Conservation (phyloP, 352 stramenopile genomes). For the Globisporangium radiosum region DNA sequence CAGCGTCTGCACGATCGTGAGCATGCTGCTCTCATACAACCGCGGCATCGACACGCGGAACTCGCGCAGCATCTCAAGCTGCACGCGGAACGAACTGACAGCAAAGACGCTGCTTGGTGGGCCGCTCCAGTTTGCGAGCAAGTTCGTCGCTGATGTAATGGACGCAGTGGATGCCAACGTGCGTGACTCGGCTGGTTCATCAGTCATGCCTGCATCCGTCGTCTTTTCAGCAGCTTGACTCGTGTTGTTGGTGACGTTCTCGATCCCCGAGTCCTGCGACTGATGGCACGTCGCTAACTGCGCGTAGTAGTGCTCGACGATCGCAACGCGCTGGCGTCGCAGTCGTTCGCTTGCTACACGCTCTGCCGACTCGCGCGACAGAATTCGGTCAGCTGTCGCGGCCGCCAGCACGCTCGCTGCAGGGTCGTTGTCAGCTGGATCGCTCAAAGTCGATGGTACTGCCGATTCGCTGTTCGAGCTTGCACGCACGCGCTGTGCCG, state of each 20-base stretch:
- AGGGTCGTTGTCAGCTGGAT: constrained; percentile 16
- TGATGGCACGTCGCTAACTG: constrained; percentile 14
- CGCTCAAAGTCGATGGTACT: neutral
- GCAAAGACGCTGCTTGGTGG: constrained; percentile 35
- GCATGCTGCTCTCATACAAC: constrained; percentile 45
- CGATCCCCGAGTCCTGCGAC: neutral
- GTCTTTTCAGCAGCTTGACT: neutral
- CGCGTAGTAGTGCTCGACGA: constrained; percentile 35
- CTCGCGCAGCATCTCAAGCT: constrained; percentile 61
- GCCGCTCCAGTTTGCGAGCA: constrained; percentile 15
- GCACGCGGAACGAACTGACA: constrained; percentile 47
- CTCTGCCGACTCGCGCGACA: constrained; percentile 33
- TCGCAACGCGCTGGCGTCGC: constrained; percentile 25
- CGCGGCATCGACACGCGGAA: constrained; percentile 32
- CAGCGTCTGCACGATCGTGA: constrained; percentile 46
- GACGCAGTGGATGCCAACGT: neutral
- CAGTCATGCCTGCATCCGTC: no score
- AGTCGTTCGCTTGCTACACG: constrained; percentile 28
- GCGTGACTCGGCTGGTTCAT: neutral
- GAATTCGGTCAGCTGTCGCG: constrained; percentile 28
- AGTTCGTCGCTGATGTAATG: neutral
- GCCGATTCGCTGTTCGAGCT: neutral
- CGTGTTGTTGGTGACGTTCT: neutral
- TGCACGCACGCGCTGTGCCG: neutral
- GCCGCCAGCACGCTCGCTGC: constrained; percentile 23